Base-by-base conservation (phyloP, 2,329 filamentous ascomycete genomes). In the Beauveria bassiana region DNA sequence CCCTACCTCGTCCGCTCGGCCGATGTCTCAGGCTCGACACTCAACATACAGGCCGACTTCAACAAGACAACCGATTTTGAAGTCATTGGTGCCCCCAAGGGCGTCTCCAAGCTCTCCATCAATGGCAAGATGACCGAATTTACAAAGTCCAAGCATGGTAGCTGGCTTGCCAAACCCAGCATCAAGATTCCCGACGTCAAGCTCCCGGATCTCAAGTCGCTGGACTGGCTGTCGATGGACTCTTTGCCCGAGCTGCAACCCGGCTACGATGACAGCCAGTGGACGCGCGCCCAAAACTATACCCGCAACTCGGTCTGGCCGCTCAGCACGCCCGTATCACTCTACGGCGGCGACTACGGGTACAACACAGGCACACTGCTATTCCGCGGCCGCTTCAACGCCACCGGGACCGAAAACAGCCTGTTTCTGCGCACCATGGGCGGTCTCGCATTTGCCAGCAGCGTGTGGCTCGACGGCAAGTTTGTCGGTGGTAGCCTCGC, bases 271-370 rank as follows among this genome's bases (percentile, higher is more conserved):
- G 68, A 90, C 45, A 61, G 64, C 66, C 81, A 79, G 0, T 74
- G 77, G 61, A 77, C 76, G 2, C 73, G 72, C n/a, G 75, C 74
- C 5, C 72, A 74, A 12, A 69, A 71, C 8, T 55, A 24, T 24
- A 68, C 68, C 4, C 64, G 63, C 59, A 70, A 69, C 55, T 64
- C 66, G 12, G 62, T 59, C 6, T 56, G 62, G 46, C 69, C 74
- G 10, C 70, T 79, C 3, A 73, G 84, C 5, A 90, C 87, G 0
- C 86, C 87, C 0, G 82, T 80, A 0, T 83, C 81, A 1, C 79
- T 91, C 0, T 90, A 87, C 68, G 78, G 80, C 1, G 81, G 81
- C 51, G 88, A 91, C 72, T 91, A 91, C 68, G 87, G 88, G 26
- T 91, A 83, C 74, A 79, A 88, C 70, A 81, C 83, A 0, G 86